A percentile compares a stretch with the other conserved stretches of the same genome.
phyloP scores from a whole-genome alignment of 2,329 filamentous ascomycete species.

The Arthrobotrys pseudoclavata region DNA sequence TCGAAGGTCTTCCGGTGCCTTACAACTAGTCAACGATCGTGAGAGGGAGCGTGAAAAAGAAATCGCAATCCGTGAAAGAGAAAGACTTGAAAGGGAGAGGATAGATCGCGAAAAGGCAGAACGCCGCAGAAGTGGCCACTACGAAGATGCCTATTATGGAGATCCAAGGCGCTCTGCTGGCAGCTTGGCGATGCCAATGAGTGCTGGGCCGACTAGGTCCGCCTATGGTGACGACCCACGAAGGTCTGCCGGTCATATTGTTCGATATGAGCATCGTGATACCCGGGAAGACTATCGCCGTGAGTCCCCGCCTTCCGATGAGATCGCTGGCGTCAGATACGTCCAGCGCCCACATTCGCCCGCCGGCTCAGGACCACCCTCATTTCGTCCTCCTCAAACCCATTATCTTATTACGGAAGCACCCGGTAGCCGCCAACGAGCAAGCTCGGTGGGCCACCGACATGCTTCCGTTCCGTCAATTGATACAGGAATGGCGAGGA shows the following conservation, averaged over 20 bases:
- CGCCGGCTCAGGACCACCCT: conserved; percentile 37
- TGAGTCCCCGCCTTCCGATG: conserved; percentile 37
- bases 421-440: conserved; percentile 35
- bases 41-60: conserved; percentile 35
- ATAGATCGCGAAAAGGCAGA: conserved; percentile 42
- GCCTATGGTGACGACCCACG: conserved; percentile 47
- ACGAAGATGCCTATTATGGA: conserved; percentile 42
- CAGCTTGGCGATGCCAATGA: conserved; percentile 23
- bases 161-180: conserved; percentile 53
- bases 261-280: conserved; percentile 41
- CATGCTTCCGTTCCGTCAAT: conserved; percentile 16
- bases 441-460: conserved; percentile 47
- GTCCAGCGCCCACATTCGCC: conserved; percentile 53
- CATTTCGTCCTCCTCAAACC: conserved; percentile 29
- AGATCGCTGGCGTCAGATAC: conserved; percentile 53
- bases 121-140: conserved; percentile 37
- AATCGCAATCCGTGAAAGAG: conserved; percentile 20
- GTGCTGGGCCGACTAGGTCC: conserved; percentile 13
- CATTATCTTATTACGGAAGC: conserved; percentile 41
- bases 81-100: conserved; percentile 23
- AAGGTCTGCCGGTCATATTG: conserved; percentile 46
- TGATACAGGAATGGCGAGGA: conserved; percentile 44
- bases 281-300: conserved; percentile 9
- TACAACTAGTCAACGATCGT: conserved; percentile 29
- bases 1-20: conserved; percentile 42